These are phyloP conservation scores for Torulaspora microellipsoides DNA, from an alignment of 805 yeast genomes.

Conservation along the genomic window DNA sequence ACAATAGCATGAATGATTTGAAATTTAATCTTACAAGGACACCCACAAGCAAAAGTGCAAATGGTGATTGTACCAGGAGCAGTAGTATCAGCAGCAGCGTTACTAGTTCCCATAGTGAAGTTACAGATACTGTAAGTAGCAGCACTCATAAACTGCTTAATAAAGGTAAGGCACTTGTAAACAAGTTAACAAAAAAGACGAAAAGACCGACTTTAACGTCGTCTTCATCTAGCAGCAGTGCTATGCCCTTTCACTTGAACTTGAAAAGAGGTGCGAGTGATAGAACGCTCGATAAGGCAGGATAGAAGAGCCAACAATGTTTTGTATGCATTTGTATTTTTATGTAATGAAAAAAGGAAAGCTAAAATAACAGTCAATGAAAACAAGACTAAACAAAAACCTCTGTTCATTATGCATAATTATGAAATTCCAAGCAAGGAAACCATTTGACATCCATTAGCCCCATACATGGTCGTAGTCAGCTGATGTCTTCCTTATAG, in stretches of 20 bases:
- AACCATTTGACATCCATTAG: too few species aligned
- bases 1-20: not conserved
- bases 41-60: not conserved
- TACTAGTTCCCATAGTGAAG: slow-evolving; percentile 6
- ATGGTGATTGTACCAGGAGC: slow-evolving; percentile 1
- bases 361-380: too few species aligned
- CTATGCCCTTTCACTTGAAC: slow-evolving; percentile 1
- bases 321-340: too few species aligned
- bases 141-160: slow-evolving; percentile 9
- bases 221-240: slow-evolving; percentile 4
- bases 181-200: slow-evolving; percentile 8
- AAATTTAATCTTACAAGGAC: not conserved
- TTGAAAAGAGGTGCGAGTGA: slow-evolving; percentile 4
- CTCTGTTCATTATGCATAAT: too few species aligned
- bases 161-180: slow-evolving; percentile 11
- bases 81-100: slow-evolving; percentile 3
- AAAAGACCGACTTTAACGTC: slow-evolving; percentile 6
- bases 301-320: not conserved
- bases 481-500: too few species aligned
- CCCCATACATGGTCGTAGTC: too few species aligned
- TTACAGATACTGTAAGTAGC: slow-evolving; percentile 1
- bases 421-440: too few species aligned
- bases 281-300: not conserved
- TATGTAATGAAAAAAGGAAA: too few species aligned
- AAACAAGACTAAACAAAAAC: too few species aligned